A percentile compares a stretch with the other conserved stretches of the same genome.
phyloP scores from a whole-genome alignment of 306 rosid species.

The Rosa rugosa region DNA sequence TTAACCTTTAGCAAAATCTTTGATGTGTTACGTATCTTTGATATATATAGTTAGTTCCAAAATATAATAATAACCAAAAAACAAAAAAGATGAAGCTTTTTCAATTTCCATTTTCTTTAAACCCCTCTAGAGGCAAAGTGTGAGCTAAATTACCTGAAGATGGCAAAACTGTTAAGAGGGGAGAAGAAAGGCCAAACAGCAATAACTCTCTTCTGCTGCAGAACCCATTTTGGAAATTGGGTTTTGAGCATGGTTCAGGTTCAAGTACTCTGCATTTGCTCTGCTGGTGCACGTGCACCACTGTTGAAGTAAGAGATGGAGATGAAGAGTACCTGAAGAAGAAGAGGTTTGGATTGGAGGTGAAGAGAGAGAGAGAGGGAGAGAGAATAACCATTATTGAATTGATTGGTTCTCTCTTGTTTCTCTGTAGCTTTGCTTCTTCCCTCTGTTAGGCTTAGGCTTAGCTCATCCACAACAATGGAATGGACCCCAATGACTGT shows the following conservation, averaged over 20 bases:
- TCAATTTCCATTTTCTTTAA: background rate
- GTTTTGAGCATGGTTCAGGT: conserved; percentile 27
- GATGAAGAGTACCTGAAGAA: conserved; percentile 48
- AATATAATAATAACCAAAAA: background rate
- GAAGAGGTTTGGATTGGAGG: conserved; percentile 37
- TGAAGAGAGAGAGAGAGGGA: conserved; percentile 41
- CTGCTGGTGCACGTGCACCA: conserved; percentile 34
- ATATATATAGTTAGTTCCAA: background rate
- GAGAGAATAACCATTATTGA: conserved; percentile 54
- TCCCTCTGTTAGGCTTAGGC: no score
- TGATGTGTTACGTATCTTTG: no score
- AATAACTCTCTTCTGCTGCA: conserved; percentile 66
- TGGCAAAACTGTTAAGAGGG: conserved; percentile 42
- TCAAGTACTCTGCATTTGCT: conserved; percentile 27
- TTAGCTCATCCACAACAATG: conserved; percentile 38
- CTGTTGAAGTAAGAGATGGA: no score
- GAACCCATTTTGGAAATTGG: conserved; percentile 44
- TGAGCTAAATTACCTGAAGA: conserved; percentile 41
- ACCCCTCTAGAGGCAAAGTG: background rate
- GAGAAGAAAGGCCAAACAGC: conserved; percentile 57
- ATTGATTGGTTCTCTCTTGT: background rate
- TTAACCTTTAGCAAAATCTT: background rate
- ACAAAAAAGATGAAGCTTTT: background rate
- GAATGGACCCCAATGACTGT: no score
- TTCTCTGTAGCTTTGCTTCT: background rate